These are phyloP conservation scores for Gossypium laxum DNA, from an alignment of 441 rosid genomes.

Conservation along the genomic window DNA sequence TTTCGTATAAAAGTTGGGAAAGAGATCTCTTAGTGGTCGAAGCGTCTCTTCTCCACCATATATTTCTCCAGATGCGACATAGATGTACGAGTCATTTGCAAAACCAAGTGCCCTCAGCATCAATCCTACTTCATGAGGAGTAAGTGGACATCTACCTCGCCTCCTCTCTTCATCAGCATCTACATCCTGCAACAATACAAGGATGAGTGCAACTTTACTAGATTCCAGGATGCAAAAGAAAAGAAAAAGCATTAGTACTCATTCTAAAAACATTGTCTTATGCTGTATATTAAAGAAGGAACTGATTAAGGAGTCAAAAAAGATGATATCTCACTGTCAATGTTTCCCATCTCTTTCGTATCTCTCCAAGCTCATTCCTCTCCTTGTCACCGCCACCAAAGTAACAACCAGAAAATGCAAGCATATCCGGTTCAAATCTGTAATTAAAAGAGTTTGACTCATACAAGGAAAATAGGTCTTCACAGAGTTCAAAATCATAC, in stretches of 20 bases:
- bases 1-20: conserved; percentile 87
- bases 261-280: background rate
- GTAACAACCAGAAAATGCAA: conserved; percentile 96
- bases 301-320: conserved; percentile 7
- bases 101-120: conserved; percentile 93
- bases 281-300: background rate
- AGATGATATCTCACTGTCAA: conserved; percentile 63
- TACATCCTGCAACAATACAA: conserved; percentile 46
- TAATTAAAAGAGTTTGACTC: conserved; percentile 15
- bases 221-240: background rate
- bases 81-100: conserved; percentile 66
- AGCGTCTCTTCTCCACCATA: conserved; percentile 90
- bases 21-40: conserved; percentile 72
- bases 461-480: background rate
- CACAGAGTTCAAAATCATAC: background rate
- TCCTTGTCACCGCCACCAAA: conserved; percentile 97
- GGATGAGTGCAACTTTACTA: conserved; percentile 3
- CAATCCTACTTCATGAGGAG: conserved; percentile 93
- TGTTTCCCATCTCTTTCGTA: conserved; percentile 90
- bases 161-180: conserved; percentile 78
- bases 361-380: conserved; percentile 72
- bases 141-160: conserved; percentile 92
- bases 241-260: background rate
- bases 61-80: conserved; percentile 96
- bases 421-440: conserved; percentile 99